Conservation (phyloP, 176 grass and related monocot species). For the Sorghum bicolor region Sorghum_bicolor_NCBIv3 NC_012870.2:10264501-10265000, state of each 20-base stretch:
- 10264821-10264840: background rate
- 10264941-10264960: background rate
- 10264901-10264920: background rate
- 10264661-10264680: background rate
- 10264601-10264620: conserved; percentile 61
- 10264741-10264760: conserved; percentile 9
- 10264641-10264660: conserved; percentile 40
- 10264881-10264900: conserved; percentile 28
- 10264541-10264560: conserved; percentile 48
- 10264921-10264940: background rate
- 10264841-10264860: background rate
- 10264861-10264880: no score
- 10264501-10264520: conserved; percentile 32
- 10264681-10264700: background rate
- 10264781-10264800: background rate
- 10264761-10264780: background rate
- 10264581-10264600: conserved; percentile 69
- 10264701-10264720: background rate
- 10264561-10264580: conserved; percentile 69
- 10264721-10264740: background rate
- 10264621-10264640: conserved; percentile 49
- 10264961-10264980: background rate
- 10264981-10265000: background rate
- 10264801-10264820: background rate
- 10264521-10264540: conserved; percentile 55